phyloP scores from a whole-genome alignment of 768 basidiomycete genomes.

The Peribolospora baueri region DNA sequence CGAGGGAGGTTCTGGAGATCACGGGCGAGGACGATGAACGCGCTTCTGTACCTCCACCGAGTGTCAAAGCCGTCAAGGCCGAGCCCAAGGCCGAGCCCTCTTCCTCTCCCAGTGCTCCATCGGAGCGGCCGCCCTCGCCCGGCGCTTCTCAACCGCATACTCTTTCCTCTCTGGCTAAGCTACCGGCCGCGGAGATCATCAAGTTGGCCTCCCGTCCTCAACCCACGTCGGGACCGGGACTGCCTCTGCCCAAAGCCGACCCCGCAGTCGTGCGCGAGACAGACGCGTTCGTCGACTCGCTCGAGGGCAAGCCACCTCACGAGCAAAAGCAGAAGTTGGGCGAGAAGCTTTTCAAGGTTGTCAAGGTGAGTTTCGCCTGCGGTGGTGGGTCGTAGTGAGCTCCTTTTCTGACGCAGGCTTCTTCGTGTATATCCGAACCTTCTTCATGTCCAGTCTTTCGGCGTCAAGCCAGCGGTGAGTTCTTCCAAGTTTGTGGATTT shows the following conservation, averaged over 20 bases:
- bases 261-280: conserved; percentile 41
- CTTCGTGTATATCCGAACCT: background rate
- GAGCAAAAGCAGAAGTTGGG: conserved; percentile 56
- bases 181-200: conserved; percentile 55
- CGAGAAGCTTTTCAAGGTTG: conserved; percentile 43
- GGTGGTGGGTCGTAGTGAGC: no score
- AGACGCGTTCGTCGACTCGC: conserved; percentile 43
- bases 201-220: conserved; percentile 24
- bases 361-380: conserved; percentile 23
- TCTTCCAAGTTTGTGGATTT: conserved; percentile 14
- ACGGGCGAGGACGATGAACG: conserved; percentile 22
- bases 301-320: conserved; percentile 28
- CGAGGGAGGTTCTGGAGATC: conserved; percentile 50
- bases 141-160: conserved; percentile 17
- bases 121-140: background rate
- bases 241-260: conserved; percentile 47
- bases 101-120: background rate
- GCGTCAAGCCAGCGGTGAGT: conserved; percentile 8
- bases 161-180: conserved; percentile 39
- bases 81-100: background rate
- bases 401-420: background rate
- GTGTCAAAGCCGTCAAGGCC: background rate
- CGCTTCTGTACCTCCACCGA: conserved; percentile 35
- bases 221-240: conserved; percentile 13
- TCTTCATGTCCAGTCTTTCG: background rate